phyloP scores from a whole-genome alignment of 2,329 filamentous ascomycete genomes.

The Diaporthe sp. region DNA sequence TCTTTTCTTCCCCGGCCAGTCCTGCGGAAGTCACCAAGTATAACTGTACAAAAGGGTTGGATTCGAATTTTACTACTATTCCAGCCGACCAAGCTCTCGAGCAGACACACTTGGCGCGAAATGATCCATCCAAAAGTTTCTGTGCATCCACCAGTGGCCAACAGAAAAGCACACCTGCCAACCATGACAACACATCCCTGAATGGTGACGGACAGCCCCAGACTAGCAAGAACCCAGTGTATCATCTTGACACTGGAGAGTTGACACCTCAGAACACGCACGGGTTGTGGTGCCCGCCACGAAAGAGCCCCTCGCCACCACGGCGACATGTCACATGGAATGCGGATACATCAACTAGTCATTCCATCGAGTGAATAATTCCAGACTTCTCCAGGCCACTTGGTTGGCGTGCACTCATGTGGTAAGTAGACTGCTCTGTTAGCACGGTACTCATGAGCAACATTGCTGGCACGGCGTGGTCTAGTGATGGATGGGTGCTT shows the following conservation, averaged over 20 bases:
- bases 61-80: fast-evolving
- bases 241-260: neutral
- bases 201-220: neutral
- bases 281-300: neutral
- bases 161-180: neutral
- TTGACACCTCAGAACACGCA: neutral
- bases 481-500: neutral
- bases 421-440: neutral
- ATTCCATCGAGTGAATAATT: neutral
- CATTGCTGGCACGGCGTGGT: neutral
- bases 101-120: neutral
- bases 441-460: neutral
- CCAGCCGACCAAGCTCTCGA: neutral
- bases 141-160: neutral
- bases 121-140: neutral
- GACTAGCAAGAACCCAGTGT: too few relatives aligned
- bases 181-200: fast-evolving
- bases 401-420: neutral
- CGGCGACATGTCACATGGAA: neutral
- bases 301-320: neutral
- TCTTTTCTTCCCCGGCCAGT: neutral
- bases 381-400: neutral
- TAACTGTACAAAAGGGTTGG: too few relatives aligned
- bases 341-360: neutral
- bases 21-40: neutral